Evolutionary conservation across 345 rosid genomes (phyloP), one percentile per base, ranked within the genome.

Genomic region (Balakata baccata): DNA sequence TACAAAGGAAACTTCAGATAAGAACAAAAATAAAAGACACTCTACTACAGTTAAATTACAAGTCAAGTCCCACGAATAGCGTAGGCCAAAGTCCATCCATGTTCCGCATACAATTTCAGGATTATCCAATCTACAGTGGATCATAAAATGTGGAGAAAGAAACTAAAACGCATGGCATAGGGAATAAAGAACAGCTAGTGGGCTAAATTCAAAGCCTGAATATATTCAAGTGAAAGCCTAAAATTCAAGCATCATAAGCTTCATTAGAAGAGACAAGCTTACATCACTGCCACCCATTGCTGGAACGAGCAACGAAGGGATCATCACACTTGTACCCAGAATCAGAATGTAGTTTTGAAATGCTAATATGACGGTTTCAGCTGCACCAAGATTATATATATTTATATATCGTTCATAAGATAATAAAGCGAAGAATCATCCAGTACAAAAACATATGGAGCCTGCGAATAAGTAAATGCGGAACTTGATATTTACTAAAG

Each of bases 271-370:
- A 53, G 9, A 68, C 7, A 57, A 16, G 23, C 82, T 79, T 53
- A 79, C 82, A 34, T 71, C 76, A 61, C 49, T 79, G 69, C 82
- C 82, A 29, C 82, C 82, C 82, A 79, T 79, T 18, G 78, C 79
- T 1, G 82, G 79, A 50, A 79, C 82, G 1, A 79, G 70, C 41
- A 79, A 16, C 0, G 79, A 75, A 71, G 82, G 82, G 56, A 79
- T 79, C 82, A 79, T 79, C 11, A 79, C 79, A 20, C 79, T 79
- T 60, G 82, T 79, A 54, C 82, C 82, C 65, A 79, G 47, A 79
- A 79, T 75, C 69, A 79, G 23, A 6, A 79, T 79, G 69, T 79
- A 79, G 63, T 79, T 79, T 46, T 79, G 82, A 75, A 79, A 79
- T 51, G 79, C 82, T 53, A 79, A 51, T 51, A 54, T 60, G 37